A percentile compares a stretch with the other conserved stretches of the same genome.
These are phyloP conservation scores for Phytophthora fragariae DNA, from an alignment of 352 stramenopile genomes.

Conservation along the genomic window DNA sequence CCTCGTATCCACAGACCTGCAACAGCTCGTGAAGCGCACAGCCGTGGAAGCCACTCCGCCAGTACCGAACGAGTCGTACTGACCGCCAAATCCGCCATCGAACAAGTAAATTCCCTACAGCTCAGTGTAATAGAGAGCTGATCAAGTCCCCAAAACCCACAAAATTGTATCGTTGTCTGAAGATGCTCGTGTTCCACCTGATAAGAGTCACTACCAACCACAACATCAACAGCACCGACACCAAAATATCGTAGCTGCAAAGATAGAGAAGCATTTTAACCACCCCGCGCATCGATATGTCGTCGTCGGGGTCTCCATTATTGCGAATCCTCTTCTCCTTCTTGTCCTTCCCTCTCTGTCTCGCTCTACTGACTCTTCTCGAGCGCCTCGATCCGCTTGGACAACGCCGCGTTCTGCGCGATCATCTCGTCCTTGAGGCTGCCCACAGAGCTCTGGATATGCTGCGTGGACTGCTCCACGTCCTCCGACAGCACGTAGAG, in stretches of 20 bases:
- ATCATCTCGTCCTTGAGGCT: conserved; percentile 76
- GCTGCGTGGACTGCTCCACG: conserved; percentile 71
- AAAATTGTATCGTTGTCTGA: background rate
- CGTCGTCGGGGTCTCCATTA: conserved; percentile 28
- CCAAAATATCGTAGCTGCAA: background rate
- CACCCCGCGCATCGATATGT: conserved; percentile 1
- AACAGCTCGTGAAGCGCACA: conserved; percentile 48
- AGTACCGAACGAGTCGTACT: conserved; percentile 12
- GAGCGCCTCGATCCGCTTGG: conserved; percentile 76
- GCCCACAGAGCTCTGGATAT: conserved; percentile 73
- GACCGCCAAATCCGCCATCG: background rate
- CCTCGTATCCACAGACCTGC: conserved; percentile 59
- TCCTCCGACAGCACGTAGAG: conserved; percentile 80
- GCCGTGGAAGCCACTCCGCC: conserved; percentile 11
- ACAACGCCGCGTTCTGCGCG: conserved; percentile 72
- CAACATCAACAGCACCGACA: background rate
- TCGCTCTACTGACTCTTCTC: conserved; percentile 73
- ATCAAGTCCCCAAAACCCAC: background rate
- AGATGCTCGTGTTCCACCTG: background rate
- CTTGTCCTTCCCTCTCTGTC: background rate
- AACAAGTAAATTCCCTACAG: conserved; percentile 19
- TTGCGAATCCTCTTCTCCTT: background rate
- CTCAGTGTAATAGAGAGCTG: conserved; percentile 23
- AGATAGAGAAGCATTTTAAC: conserved; percentile 24
- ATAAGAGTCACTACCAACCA: background rate